A percentile compares a stretch with the other conserved stretches of the same genome.
Conservation (phyloP, 257 asterid genomes). For the Thymus quinquecostatus region DNA sequence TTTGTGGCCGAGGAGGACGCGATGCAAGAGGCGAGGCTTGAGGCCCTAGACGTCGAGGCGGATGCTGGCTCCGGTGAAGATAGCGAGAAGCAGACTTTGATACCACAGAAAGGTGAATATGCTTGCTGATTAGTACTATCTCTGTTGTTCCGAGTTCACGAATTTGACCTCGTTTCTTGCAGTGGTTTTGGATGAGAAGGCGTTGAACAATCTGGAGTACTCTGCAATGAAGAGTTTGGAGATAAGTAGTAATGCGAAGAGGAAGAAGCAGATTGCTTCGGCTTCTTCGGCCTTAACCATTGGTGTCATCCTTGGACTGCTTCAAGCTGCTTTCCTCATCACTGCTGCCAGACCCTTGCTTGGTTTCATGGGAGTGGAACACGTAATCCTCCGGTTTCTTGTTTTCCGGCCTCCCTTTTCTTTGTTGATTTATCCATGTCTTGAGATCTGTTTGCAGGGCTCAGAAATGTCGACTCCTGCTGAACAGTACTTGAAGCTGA, state of each 20-base stretch:
- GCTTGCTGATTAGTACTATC: neutral
- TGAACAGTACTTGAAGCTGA: slow-evolving; percentile 55
- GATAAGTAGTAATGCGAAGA: slow-evolving; percentile 31
- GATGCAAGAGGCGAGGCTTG: slow-evolving; percentile 10
- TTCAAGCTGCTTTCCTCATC: slow-evolving; percentile 61
- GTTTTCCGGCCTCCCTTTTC: neutral
- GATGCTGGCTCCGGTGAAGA: slow-evolving; percentile 24
- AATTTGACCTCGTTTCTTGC: neutral
- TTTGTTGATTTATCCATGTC: neutral
- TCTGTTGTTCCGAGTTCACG: neutral
- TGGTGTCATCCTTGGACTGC: slow-evolving; percentile 68
- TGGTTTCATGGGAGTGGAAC: slow-evolving; percentile 73
- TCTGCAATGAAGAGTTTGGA: slow-evolving; percentile 36
- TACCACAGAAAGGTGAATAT: slow-evolving; percentile 46
- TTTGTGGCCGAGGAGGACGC: slow-evolving; percentile 76
- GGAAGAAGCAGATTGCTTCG: slow-evolving; percentile 67
- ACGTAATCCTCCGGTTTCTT: slow-evolving; percentile 29
- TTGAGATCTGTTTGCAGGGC: slow-evolving; percentile 36
- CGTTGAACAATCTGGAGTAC: slow-evolving; percentile 19
- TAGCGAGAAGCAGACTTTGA: slow-evolving; percentile 49
- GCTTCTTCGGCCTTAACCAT: slow-evolving; percentile 72
- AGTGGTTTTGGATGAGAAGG: slow-evolving; percentile 39
- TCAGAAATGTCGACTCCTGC: slow-evolving; percentile 68
- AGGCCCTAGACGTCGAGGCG: slow-evolving; percentile 29
- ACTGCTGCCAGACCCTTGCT: slow-evolving; percentile 61